phyloP scores from a whole-genome alignment of 2,329 filamentous ascomycete species.

The Cladophialophora immunda region DNA sequence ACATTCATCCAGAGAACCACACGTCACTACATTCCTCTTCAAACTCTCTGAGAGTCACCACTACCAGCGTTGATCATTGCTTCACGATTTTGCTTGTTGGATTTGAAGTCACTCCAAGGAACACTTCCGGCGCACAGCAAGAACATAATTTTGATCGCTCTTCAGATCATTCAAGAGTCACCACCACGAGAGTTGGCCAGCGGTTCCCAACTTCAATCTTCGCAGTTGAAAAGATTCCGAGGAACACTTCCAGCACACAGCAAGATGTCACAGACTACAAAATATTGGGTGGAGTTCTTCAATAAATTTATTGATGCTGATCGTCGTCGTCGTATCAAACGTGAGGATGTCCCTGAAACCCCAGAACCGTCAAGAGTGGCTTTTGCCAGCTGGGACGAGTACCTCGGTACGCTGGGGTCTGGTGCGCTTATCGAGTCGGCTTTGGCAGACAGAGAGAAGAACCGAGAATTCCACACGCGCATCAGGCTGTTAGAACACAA shows the following conservation, averaged over 20 bases:
- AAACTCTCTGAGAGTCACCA: background rate
- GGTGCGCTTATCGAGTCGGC: background rate
- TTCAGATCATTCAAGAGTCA: no score
- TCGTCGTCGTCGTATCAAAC: background rate
- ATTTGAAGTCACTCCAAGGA: no score
- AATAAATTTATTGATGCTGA: background rate
- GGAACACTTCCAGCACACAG: background rate
- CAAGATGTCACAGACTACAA: background rate
- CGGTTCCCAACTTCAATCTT: no score
- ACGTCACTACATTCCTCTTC: background rate
- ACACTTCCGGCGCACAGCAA: background rate
- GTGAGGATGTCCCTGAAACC: background rate
- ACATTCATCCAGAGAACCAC: background rate
- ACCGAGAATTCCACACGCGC: background rate
- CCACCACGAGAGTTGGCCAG: no score
- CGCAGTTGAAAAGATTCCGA: no score
- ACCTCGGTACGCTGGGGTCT: constrained; percentile 7
- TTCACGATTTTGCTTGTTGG: no score
- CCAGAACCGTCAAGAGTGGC: background rate
- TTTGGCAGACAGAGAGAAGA: background rate
- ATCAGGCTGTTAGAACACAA: background rate
- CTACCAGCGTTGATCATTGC: background rate
- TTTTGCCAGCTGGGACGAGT: constrained; percentile 8
- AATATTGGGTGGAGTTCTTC: background rate
- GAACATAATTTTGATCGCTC: no score